These are phyloP conservation scores for Cladobotryum mycophilum DNA, from an alignment of 2,329 filamentous ascomycete genomes.

Conservation along the genomic window DNA sequence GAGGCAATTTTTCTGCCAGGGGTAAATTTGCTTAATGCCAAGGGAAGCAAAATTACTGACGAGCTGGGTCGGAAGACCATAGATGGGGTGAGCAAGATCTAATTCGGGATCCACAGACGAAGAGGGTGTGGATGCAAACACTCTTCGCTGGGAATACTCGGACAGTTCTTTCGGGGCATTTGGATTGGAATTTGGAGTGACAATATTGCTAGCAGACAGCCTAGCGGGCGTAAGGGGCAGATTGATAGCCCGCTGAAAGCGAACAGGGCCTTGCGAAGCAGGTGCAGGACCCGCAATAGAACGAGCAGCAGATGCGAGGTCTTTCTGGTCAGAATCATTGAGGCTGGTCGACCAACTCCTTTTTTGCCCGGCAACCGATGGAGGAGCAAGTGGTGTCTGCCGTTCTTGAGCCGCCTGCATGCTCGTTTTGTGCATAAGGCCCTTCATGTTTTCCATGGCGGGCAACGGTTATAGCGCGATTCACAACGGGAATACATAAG, in stretches of 20 bases:
- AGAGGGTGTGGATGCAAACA: constrained; percentile 48
- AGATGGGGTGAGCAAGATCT: constrained; percentile 55
- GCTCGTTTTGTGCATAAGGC: constrained; percentile 44
- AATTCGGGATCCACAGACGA: constrained; percentile 48
- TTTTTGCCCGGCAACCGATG: constrained; percentile 44
- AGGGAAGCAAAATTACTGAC: constrained; percentile 58
- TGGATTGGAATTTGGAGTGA: constrained; percentile 19
- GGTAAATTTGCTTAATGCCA: constrained; percentile 69
- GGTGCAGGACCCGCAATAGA: constrained; percentile 1
- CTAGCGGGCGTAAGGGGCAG: constrained; percentile 24
- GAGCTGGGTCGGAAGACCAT: constrained; percentile 54
- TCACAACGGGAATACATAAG: constrained; percentile 1
- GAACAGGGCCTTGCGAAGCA: constrained; percentile 13
- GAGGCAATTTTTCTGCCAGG: constrained; percentile 73
- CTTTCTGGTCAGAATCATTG: constrained; percentile 6
- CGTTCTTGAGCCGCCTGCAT: constrained; percentile 39
- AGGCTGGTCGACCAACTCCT: constrained; percentile 27
- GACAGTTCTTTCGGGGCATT: constrained; percentile 26
- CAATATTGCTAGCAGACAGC: constrained; percentile 42
- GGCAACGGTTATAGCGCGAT: constrained; percentile 5
- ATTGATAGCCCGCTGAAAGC: constrained; percentile 30
- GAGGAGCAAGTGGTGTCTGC: constrained; percentile 32
- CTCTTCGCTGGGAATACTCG: constrained; percentile 52
- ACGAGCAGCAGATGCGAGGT: background rate
- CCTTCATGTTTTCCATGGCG: constrained; percentile 35